Evolutionary conservation across 2,329 filamentous ascomycete genomes (phyloP).

Genomic region (Aspergillus neoniger): DNA sequence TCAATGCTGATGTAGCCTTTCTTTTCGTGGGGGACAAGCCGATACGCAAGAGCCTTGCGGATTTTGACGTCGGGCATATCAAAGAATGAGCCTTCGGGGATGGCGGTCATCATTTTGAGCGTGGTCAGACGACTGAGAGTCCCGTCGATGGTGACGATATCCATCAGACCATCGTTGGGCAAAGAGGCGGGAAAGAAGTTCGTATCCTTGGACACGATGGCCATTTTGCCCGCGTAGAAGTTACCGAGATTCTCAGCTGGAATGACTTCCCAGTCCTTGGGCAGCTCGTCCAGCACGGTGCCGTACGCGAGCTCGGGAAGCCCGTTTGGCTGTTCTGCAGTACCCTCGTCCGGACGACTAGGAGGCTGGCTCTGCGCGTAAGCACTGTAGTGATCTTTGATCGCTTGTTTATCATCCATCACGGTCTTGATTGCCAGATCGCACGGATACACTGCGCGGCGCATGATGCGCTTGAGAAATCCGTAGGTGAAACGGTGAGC

Average conservation of each 20-base stretch:
- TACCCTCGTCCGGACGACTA: constrained; percentile 28
- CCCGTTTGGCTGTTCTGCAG: constrained; percentile 51
- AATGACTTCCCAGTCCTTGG: constrained; percentile 72
- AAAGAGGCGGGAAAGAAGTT: constrained; percentile 82
- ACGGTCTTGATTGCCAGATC: constrained; percentile 85
- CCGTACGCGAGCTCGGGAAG: constrained; percentile 78
- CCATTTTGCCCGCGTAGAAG: constrained; percentile 95
- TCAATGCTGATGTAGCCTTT: constrained; percentile 92
- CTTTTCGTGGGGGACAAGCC: constrained; percentile 72
- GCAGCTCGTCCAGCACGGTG: constrained; percentile 74
- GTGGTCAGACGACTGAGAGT: constrained; percentile 68
- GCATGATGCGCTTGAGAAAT: constrained; percentile 73
- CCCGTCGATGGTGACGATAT: constrained; percentile 79
- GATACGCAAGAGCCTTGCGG: constrained; percentile 82
- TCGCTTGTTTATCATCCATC: constrained; percentile 70
- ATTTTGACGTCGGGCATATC: constrained; percentile 77
- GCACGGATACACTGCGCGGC: constrained; percentile 80
- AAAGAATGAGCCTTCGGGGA: constrained; percentile 75
- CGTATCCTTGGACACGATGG: constrained; percentile 81
- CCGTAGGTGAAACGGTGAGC: constrained; percentile 81
- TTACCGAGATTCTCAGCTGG: constrained; percentile 79
- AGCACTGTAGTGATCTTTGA: constrained; percentile 71
- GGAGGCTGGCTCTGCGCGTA: constrained; percentile 42
- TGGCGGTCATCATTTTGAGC: constrained; percentile 68
- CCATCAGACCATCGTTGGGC: constrained; percentile 81